Conservation (phyloP, 2,329 filamentous ascomycete species). For the Apiospora rasikravindrae region DNA sequence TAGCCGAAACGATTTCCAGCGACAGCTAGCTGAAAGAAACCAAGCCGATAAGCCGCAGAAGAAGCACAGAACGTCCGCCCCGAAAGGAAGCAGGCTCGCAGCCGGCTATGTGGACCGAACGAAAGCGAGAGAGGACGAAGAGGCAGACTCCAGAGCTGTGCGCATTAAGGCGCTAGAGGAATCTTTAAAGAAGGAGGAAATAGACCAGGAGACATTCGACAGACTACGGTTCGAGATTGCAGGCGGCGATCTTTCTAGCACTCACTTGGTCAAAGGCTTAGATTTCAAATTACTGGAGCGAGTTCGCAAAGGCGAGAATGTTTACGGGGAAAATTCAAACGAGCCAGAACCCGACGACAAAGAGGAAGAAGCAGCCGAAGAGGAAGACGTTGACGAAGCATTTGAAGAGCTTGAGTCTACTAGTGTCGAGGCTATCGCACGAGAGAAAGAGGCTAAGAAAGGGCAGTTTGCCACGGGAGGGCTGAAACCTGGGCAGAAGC, state of each 20-base stretch:
- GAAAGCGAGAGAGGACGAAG: constrained; percentile 62
- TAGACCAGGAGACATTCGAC: constrained; percentile 81
- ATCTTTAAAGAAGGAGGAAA: constrained; percentile 80
- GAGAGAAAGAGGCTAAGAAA: constrained; percentile 61
- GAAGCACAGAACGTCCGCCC: constrained; percentile 78
- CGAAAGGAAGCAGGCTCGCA: constrained; percentile 81
- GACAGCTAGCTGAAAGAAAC: constrained; percentile 79
- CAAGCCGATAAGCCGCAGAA: constrained; percentile 63
- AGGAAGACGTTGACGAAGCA: constrained; percentile 67
- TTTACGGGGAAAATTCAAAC: constrained; percentile 50
- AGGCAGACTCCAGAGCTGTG: constrained; percentile 60
- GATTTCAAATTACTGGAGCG: constrained; percentile 81
- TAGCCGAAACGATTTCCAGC: constrained; percentile 73
- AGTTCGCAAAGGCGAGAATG: constrained; percentile 71
- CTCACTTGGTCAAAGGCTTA: constrained; percentile 89
- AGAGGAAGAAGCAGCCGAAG: constrained; percentile 37
- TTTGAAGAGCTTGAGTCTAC: constrained; percentile 63
- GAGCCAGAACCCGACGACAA: constrained; percentile 31
- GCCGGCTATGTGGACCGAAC: constrained; percentile 86
- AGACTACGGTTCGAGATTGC: constrained; percentile 76
- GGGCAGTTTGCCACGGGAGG: constrained; percentile 62
- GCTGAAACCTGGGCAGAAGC: constrained; percentile 61
- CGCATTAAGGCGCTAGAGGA: constrained; percentile 82
- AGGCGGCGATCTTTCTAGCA: constrained; percentile 79
- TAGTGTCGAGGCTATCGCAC: constrained; percentile 59